Base-by-base conservation (phyloP, 495 filamentous ascomycete genomes). In the Baudoinia panamericana region DNA sequence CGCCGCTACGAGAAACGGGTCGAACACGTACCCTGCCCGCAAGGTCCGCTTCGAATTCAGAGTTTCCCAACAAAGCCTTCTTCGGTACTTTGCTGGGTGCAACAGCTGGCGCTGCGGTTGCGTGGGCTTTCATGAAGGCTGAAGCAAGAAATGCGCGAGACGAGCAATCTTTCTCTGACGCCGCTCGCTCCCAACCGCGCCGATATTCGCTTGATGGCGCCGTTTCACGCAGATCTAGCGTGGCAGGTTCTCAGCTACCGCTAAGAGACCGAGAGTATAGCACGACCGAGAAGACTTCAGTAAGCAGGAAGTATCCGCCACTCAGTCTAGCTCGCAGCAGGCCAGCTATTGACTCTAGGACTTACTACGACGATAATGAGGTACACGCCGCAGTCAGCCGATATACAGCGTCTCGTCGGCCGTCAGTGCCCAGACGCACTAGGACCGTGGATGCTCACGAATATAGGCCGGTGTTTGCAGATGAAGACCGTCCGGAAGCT, bases 71-170 rank as follows among this genome's bases (percentile, higher is more conserved):
- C 6, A 73, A 75, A 19, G 76, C 75, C 1, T 62, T 92, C 19
- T 66, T 90, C 6, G 83, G 82, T 8, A 80, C 79, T 3, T 69
- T 86, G 32, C 72, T 84, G 5, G 84, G 81, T 17, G 84, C 78
- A 13, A 81, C 80, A 7, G 73, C 80, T 2, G 84, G 80, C 35
- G 80, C 78, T 11, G 79, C 76, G 0, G 55, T 85, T 26, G 78
- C 80, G 1, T 88, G 87, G 56, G 75, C 78, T 25, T 76, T 82
- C 63, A 63, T 69, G 41, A 75, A 67, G 46, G 59, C 66, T 20
- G 79, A 76, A 43, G 57, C 61, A 6, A 58, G 64, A 26, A 66
- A 55, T 23, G 53, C 47, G 17, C 30, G 50, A 20, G 43, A 51
- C 34, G 58, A 63, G 30, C 37, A 46, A 8, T 31, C 45, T 13